A percentile compares a stretch with the other conserved stretches of the same genome.
phyloP scores from a whole-genome alignment of 2,329 filamentous ascomycete genomes.

The Colletotrichum somersetense region DNA sequence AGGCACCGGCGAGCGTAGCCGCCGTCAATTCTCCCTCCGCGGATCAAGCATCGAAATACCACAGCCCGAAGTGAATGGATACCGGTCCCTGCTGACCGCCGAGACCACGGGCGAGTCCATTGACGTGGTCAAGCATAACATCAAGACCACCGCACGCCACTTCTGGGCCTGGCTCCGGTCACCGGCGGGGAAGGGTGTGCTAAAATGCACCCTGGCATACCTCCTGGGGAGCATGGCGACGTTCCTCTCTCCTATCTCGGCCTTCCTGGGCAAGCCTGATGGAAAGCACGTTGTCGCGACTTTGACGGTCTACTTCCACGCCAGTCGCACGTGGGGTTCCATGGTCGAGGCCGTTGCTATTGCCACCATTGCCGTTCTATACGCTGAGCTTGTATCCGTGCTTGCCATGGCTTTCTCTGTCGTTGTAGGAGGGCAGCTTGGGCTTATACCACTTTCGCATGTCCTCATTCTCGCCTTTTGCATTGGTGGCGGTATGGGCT shows the following conservation, averaged over 20 bases:
- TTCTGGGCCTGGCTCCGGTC: constrained; percentile 75
- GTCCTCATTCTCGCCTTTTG: constrained; percentile 84
- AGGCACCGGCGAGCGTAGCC: constrained; percentile 85
- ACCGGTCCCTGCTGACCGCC: constrained; percentile 53
- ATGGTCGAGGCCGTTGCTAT: constrained; percentile 89
- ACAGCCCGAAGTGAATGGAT: constrained; percentile 48
- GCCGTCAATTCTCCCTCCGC: constrained; percentile 83
- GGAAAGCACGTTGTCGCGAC: constrained; percentile 96
- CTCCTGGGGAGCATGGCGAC: constrained; percentile 88
- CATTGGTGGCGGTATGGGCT: constrained; percentile 86
- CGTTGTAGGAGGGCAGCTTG: constrained; percentile 64
- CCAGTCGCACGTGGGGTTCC: constrained; percentile 85
- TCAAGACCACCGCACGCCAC: constrained; percentile 53
- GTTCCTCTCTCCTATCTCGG: constrained; percentile 80
- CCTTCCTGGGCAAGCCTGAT: constrained; percentile 83
- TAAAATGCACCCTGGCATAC: constrained; percentile 94
- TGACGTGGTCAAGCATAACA: constrained; percentile 52
- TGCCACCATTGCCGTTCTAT: constrained; percentile 82
- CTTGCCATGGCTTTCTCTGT: constrained; percentile 91
- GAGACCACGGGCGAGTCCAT: constrained; percentile 53
- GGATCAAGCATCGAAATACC: constrained; percentile 55
- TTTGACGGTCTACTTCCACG: constrained; percentile 95
- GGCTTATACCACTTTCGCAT: constrained; percentile 79
- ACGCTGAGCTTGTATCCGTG: constrained; percentile 76
- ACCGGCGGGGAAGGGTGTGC: constrained; percentile 80